These are phyloP conservation scores for Gloeostereum incarnatum DNA, from an alignment of 768 basidiomycete genomes.

Conservation along the genomic window DNA sequence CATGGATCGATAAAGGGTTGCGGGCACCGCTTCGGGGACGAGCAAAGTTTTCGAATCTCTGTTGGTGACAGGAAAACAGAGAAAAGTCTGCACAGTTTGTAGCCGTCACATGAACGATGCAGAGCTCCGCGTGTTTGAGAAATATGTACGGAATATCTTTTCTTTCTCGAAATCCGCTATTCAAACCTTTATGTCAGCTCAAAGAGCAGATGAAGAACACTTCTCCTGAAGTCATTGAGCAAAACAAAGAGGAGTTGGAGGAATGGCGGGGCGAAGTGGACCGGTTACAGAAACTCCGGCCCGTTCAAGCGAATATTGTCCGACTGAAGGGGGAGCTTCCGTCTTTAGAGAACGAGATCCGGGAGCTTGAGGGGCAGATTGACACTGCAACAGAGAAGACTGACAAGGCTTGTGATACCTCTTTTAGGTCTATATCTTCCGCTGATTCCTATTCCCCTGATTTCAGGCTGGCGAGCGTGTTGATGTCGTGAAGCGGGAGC, in stretches of 20 bases:
- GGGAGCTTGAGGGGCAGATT: constrained; percentile 31
- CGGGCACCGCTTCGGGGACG: constrained; percentile 16
- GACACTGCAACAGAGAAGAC: constrained; percentile 22
- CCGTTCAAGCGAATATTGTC: constrained; percentile 42
- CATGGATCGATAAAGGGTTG: constrained; percentile 13
- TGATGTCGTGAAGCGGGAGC: constrained; percentile 42
- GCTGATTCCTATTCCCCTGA: constrained; percentile 4
- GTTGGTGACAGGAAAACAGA: constrained; percentile 46
- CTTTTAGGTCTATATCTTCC: constrained; percentile 1
- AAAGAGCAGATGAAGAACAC: constrained; percentile 50
- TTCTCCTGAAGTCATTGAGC: constrained; percentile 35
- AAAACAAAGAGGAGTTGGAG: constrained; percentile 34
- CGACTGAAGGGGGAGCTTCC: constrained; percentile 64
- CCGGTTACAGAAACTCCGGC: constrained; percentile 48
- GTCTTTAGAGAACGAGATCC: constrained; percentile 50
- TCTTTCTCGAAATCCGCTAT: constrained; percentile 3
- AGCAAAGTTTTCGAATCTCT: constrained; percentile 42
- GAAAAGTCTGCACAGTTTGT: constrained; percentile 71
- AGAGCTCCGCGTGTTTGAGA: constrained; percentile 52
- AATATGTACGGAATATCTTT: constrained; percentile 43
- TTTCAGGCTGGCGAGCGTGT: constrained; percentile 43
- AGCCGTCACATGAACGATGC: constrained; percentile 52
- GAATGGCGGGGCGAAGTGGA: constrained; percentile 55
- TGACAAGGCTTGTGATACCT: constrained; percentile 43
- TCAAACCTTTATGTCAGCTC: constrained; percentile 32